phyloP scores from a whole-genome alignment of 2,329 filamentous ascomycete species.

The Rosellinia necatrix region DNA sequence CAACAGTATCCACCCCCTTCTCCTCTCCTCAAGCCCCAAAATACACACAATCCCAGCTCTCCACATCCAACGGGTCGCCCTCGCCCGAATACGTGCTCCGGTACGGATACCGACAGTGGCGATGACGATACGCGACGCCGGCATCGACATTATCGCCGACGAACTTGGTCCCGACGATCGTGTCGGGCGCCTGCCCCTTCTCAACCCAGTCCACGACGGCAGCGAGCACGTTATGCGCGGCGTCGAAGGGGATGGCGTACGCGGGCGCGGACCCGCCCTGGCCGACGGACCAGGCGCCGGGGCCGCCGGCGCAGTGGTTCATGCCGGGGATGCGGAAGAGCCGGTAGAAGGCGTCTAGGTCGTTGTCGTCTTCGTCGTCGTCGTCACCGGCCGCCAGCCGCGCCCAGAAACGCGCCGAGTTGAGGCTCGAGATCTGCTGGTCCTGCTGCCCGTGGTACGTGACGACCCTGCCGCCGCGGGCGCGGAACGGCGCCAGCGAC shows the following conservation, averaged over 20 bases:
- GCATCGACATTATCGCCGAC: constrained; percentile 32
- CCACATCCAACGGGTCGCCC: constrained; percentile 34
- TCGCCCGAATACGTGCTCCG: constrained; percentile 40
- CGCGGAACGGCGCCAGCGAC: constrained; percentile 43
- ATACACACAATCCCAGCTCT: constrained; percentile 40
- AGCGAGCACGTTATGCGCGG: constrained; percentile 50
- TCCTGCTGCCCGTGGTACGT: constrained; percentile 47
- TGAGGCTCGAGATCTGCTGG: constrained; percentile 49
- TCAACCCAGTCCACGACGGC: constrained; percentile 57
- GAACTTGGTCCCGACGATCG: constrained; percentile 44
- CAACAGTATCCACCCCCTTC: too few relatives aligned
- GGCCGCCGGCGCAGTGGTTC: constrained; percentile 52
- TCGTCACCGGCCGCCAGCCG: constrained; percentile 49
- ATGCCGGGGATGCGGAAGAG: constrained; percentile 54
- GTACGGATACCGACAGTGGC: constrained; percentile 44
- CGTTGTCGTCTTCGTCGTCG: constrained; percentile 1
- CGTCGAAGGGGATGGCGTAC: constrained; percentile 37
- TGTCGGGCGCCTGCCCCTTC: constrained; percentile 46
- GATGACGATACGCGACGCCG: constrained; percentile 40
- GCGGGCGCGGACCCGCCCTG: constrained; percentile 27
- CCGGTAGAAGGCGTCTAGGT: constrained; percentile 45
- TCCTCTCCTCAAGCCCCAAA: constrained; percentile 2
- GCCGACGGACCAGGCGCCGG: constrained; percentile 47
- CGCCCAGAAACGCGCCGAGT: constrained; percentile 52
- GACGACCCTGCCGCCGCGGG: constrained; percentile 47